Evolutionary conservation across 371 early-diverging fungal species (phyloP).

Genomic region (Mortierella sp.): DNA sequence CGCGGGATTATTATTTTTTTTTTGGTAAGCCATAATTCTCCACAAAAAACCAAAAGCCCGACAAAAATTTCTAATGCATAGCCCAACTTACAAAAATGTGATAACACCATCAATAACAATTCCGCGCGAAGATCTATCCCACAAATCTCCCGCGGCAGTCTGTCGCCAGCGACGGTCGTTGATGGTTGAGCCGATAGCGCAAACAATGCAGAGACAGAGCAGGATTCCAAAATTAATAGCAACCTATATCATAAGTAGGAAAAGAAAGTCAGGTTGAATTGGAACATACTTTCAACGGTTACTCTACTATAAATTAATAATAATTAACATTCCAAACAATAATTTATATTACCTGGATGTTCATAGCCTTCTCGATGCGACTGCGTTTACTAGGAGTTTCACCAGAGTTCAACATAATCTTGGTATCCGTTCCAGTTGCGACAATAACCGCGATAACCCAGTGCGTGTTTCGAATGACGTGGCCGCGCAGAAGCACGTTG

Average conservation of each 20-base stretch:
- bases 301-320: neutral
- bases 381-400: constrained; percentile 90
- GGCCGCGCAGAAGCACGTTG: constrained; percentile 92
- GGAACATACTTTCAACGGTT: neutral
- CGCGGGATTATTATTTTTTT: neutral
- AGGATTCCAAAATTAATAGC: constrained; percentile 85
- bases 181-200: constrained; percentile 76
- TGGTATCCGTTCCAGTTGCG: constrained; percentile 94
- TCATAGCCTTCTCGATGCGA: constrained; percentile 91
- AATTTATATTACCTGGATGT: constrained; percentile 73
- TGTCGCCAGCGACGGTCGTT: constrained; percentile 56
- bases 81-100: constrained; percentile 70
- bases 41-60: neutral
- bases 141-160: constrained; percentile 48
- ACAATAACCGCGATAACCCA: constrained; percentile 89
- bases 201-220: constrained; percentile 77
- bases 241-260: constrained; percentile 55
- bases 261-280: neutral
- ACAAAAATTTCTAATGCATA: neutral
- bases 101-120: constrained; percentile 62
- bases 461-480: constrained; percentile 89
- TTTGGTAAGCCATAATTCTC: neutral
- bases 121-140: constrained; percentile 56
- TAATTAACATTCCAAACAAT: neutral
- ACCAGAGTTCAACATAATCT: constrained; percentile 90